Conservation (phyloP, 768 basidiomycete genomes). For the Xerocomellus chrysenteron region DNA sequence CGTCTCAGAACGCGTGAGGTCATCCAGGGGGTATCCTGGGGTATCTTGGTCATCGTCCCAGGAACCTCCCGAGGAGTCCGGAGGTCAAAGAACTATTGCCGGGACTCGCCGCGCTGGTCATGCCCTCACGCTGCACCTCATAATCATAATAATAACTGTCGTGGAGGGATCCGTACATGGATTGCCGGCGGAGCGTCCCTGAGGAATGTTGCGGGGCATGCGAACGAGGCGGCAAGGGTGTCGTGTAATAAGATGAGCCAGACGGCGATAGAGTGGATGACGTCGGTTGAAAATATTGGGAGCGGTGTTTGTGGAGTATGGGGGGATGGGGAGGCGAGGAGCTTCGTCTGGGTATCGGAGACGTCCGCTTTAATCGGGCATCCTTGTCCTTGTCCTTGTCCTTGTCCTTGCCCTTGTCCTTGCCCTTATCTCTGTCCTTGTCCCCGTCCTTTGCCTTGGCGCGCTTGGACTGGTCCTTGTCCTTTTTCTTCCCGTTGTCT, state of each 20-base stretch:
- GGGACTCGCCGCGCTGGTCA: neutral
- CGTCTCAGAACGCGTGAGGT: neutral
- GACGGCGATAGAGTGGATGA: constrained; percentile 36
- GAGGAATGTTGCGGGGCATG: neutral
- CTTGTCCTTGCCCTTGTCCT: constrained; percentile 38
- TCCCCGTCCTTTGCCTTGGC: constrained; percentile 35
- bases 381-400: constrained; percentile 21
- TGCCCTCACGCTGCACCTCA: neutral
- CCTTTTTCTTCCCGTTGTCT: constrained; percentile 7
- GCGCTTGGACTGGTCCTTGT: constrained; percentile 18
- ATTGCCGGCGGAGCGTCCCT: constrained; percentile 12
- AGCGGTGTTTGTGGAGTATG: constrained; percentile 20
- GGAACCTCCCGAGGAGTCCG: constrained; percentile 24
- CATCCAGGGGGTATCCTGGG: neutral
- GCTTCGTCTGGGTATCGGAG: constrained; percentile 1
- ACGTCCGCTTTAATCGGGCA: neutral
- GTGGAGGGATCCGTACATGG: constrained; percentile 17
- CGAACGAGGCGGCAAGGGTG: constrained; percentile 6
- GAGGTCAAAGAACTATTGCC: neutral
- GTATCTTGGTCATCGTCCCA: constrained; percentile 18
- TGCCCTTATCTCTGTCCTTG: constrained; percentile 32
- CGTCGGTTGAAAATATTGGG: constrained; percentile 15
- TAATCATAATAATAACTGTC: constrained; percentile 1
- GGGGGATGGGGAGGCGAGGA: constrained; percentile 11
- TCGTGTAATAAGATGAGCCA: neutral